Evolutionary conservation across 371 early-diverging fungal genomes (phyloP), one percentile per base, ranked within the genome.

Genomic region (Lichtheimia ramosa): DNA sequence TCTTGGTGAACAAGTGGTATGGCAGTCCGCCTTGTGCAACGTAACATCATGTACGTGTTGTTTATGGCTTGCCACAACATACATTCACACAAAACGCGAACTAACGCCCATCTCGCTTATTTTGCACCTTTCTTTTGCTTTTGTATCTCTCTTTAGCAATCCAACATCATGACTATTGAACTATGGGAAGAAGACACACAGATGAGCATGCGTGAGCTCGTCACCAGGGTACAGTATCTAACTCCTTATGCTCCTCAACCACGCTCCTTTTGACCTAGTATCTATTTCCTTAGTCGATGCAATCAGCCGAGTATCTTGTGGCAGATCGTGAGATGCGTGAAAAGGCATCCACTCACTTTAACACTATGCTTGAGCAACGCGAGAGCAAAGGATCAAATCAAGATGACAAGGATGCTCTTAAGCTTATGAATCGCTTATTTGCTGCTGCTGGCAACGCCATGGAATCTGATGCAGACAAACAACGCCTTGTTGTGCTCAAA

Each of bases 381-480:
- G 54, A 52, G 41, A 41, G 59, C 7, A 58, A 63, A 34, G 50
- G 53, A 3, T 42, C 23, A 1, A 24, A 55, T 0, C 24, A 61
- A 39, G 55, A 61, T 41, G 61, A 61, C 21, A 16, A 42, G 40
- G 42, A 24, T 42, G 59, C 54, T 13, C 18, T 55, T n/a, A 59
- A 59, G 43, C 39, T 54, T 21, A 64, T 67, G 48, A 57, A 73
- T 24, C 73, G 68, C 20, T 62, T 78, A 14, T 78, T 78, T 60
- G 62, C 64, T 23, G 64, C 73, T 25, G 70, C 79, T 5, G 69
- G 71, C 10, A 58, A 64, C 13, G 65, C 72, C 43, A 74, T 74
- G 63, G 79, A 72, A 18, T 69, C 71, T 42, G 79, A 74, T 12
- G 67, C 65, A 34, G 79, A 78, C 59, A 72, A 73, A 57, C 64